Percentiles rank a stretch among this genome's conserved stretches.
Conservation (phyloP, 768 basidiomycete species). For the Hortiboletus campestris region DNA sequence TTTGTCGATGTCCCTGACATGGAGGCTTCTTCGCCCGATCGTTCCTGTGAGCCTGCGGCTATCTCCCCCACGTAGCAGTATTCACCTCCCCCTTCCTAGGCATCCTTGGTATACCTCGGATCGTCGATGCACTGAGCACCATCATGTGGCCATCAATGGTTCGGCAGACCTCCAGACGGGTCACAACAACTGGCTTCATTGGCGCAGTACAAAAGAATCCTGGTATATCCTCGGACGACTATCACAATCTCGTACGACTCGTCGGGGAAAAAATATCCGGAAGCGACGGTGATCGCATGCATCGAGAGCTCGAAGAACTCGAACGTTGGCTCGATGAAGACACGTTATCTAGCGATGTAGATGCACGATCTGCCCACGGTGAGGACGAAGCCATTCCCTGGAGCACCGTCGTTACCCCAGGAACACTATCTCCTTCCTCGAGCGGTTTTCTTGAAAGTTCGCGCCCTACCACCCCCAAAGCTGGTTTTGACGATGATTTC, state of each 20-base stretch:
- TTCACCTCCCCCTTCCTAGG: slow-evolving; percentile 30
- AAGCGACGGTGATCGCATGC: slow-evolving; percentile 35
- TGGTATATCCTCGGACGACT: slow-evolving; percentile 14
- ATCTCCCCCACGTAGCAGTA: neutral
- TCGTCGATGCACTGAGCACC: slow-evolving; percentile 77
- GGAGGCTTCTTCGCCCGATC: slow-evolving; percentile 8
- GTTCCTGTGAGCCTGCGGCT: slow-evolving; percentile 13
- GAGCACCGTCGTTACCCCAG: slow-evolving; percentile 36
- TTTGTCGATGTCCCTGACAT: slow-evolving; percentile 51
- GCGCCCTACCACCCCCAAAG: slow-evolving; percentile 33
- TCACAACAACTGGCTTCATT: neutral
- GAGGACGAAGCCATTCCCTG: slow-evolving; percentile 37
- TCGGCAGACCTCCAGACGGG: slow-evolving; percentile 8
- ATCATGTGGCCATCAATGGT: slow-evolving; percentile 88
- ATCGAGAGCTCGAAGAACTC: slow-evolving; percentile 56
- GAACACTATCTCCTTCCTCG: slow-evolving; percentile 24
- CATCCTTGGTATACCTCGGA: slow-evolving; percentile 59
- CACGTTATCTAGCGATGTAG: slow-evolving; percentile 13
- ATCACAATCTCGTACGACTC: slow-evolving; percentile 22
- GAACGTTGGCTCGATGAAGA: slow-evolving; percentile 61
- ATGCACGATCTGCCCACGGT: slow-evolving; percentile 14
- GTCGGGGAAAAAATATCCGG: slow-evolving; percentile 24
- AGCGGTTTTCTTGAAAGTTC: slow-evolving; percentile 21
- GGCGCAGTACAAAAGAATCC: neutral
- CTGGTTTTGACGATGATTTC: slow-evolving; percentile 80